Evolutionary conservation across 106 monocot species (phyloP), one percentile per base, ranked within the genome.

Genomic region (Chionographis japonica): DNA sequence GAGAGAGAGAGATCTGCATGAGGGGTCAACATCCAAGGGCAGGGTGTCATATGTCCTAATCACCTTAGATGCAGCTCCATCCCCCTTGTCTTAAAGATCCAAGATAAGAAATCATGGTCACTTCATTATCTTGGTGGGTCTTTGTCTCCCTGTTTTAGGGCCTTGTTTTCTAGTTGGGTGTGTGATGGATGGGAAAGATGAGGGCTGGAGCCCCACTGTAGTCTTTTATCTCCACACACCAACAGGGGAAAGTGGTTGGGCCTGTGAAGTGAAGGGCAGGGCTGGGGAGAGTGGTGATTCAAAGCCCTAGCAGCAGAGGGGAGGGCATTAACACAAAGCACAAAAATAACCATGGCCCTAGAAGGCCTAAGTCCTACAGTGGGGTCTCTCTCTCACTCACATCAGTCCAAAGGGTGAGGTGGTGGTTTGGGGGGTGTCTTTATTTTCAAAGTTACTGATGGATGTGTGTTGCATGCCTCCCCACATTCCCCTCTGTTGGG

Each of bases 11-110:
- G 27, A 27, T 13, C 54, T 58, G 37, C 18, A 59, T 61, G 81
- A 85, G 8, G 60, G 50, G 85, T 77, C 85, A 81, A 74, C 77
- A 78, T 85, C 71, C 55, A 77, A 77, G 49, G 66, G 74, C 35
- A 49, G 5, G 56, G 68, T 70, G 69, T 71, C 78, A 71, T 59
- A 70, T 56, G 76, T 73, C 80, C 46, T 70, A 54, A 75, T 76
- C 71, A 54, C 64, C 38, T 74, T 60, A 73, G 77, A 58, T 75
- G 57, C 69, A 63, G 68, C 51, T 74, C 43, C 60, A 63, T 62
- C 74, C 40, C 42, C 42, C 60, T 72, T 67, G 58, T 67, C 72
- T 65, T 57, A 12, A 56, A 56, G 41, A 56, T 18, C 61, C 39
- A 52, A 43, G 60, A 56, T 46, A 10, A 52, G 20, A 43, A 50